phyloP scores from a whole-genome alignment of 441 rosid species.

The Codiaeum variegatum region DNA sequence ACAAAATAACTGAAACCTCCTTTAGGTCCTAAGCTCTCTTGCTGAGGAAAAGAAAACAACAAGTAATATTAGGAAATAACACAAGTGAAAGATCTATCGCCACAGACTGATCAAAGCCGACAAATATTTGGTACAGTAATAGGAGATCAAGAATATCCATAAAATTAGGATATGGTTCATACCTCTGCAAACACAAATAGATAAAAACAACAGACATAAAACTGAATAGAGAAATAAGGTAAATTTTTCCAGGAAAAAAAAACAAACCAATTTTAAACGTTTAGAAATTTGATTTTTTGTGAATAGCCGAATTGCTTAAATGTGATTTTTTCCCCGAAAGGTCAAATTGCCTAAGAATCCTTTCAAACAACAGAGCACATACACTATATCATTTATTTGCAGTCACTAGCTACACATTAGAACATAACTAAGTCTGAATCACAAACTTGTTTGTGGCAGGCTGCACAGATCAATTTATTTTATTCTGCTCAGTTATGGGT shows the following conservation, averaged over 20 bases:
- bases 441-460: no score
- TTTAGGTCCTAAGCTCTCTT: slow-evolving; percentile 80
- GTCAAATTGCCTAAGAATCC: neutral
- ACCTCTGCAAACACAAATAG: neutral
- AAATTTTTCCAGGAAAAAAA: neutral
- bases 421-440: no score
- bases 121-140: neutral
- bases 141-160: neutral
- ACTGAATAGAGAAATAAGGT: neutral
- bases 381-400: neutral
- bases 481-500: no score
- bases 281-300: neutral
- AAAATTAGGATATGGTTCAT: neutral
- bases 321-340: neutral
- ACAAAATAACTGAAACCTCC: slow-evolving; percentile 94
- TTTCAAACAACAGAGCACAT: neutral
- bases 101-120: slow-evolving; percentile 5
- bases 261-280: neutral
- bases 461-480: no score
- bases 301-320: neutral
- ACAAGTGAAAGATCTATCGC: neutral
- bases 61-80: slow-evolving; percentile 15
- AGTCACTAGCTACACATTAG: no score
- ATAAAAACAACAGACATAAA: neutral
- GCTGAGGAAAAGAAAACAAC: slow-evolving; percentile 45